Conservation (phyloP, 805 yeast genomes). For the Hanseniaspora lachancei region DNA sequence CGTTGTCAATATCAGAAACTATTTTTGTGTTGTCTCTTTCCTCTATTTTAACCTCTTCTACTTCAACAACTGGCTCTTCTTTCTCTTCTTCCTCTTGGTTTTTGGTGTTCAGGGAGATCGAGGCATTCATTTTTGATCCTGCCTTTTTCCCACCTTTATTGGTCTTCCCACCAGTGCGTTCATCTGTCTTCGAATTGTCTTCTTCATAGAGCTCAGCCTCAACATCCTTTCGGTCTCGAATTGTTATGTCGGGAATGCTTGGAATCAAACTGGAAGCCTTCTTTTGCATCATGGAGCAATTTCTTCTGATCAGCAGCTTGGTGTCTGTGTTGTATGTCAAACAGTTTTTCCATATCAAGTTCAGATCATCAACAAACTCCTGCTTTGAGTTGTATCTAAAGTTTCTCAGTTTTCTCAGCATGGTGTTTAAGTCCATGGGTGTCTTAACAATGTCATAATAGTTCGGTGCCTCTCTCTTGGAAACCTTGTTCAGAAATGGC, state of each 20-base stretch:
- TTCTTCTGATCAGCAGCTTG: constrained; percentile 74
- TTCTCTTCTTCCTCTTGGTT: constrained; percentile 1
- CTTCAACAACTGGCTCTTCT: constrained; percentile 10
- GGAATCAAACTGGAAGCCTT: constrained; percentile 65
- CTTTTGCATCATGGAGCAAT: constrained; percentile 93
- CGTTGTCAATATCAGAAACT: constrained; percentile 15
- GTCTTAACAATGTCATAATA: constrained; percentile 77
- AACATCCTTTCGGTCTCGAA: constrained; percentile 47
- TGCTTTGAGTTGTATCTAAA: constrained; percentile 73
- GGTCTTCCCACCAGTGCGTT: constrained; percentile 25
- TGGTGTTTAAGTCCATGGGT: constrained; percentile 95
- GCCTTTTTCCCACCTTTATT: constrained; percentile 23
- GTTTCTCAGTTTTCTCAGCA: constrained; percentile 72
- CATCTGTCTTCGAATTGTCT: constrained; percentile 18
- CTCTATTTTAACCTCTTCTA: not conserved
- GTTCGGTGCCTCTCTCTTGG: constrained; percentile 95
- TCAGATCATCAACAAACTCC: constrained; percentile 87
- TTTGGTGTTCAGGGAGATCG: not conserved
- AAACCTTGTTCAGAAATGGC: constrained; percentile 89
- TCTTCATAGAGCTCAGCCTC: constrained; percentile 16
- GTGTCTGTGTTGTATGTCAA: constrained; percentile 90
- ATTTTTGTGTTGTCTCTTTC: not conserved
- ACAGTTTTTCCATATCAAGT: constrained; percentile 93
- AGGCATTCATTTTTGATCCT: not conserved
- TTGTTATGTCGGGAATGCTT: constrained; percentile 74